phyloP scores from a whole-genome alignment of 345 rosid species.

The Eucalyptus tenuipes region DNA sequence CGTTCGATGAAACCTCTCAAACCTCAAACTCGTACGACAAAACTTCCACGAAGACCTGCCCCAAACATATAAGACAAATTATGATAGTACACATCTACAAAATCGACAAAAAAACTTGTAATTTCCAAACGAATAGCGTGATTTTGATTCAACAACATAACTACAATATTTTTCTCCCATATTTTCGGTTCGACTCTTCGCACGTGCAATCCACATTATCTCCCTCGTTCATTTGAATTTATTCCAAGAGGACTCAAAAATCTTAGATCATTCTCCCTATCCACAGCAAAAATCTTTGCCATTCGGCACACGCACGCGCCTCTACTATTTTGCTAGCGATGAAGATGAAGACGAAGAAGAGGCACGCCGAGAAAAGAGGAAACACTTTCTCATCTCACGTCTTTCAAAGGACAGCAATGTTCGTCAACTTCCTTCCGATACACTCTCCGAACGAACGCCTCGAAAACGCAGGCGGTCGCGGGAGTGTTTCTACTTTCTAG shows the following conservation, averaged over 20 bases:
- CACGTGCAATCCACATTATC: not conserved
- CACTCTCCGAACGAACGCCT: not conserved
- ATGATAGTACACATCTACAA: not conserved
- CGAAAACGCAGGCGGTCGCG: not conserved
- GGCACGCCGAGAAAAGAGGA: not conserved
- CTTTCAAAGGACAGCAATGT: not conserved
- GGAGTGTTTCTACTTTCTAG: not conserved
- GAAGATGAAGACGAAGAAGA: not conserved
- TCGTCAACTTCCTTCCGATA: not conserved
- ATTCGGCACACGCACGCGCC: not conserved
- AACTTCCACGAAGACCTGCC: not conserved
- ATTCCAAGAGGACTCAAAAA: not conserved
- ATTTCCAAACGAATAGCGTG: not conserved
- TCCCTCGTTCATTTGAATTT: not conserved
- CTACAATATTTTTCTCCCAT: not conserved
- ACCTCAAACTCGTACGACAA: not conserved
- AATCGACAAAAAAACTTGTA: not conserved
- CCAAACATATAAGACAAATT: not conserved
- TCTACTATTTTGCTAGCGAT: not conserved
- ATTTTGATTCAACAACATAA: not conserved
- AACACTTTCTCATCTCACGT: not conserved
- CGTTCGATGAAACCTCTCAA: not conserved
- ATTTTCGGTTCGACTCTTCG: not conserved
- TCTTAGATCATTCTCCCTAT: not conserved
- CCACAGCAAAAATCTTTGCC: not conserved